These are phyloP conservation scores for Colletotrichum neosansevieriae DNA, from an alignment of 2,329 filamentous ascomycete genomes.

Conservation along the genomic window DNA sequence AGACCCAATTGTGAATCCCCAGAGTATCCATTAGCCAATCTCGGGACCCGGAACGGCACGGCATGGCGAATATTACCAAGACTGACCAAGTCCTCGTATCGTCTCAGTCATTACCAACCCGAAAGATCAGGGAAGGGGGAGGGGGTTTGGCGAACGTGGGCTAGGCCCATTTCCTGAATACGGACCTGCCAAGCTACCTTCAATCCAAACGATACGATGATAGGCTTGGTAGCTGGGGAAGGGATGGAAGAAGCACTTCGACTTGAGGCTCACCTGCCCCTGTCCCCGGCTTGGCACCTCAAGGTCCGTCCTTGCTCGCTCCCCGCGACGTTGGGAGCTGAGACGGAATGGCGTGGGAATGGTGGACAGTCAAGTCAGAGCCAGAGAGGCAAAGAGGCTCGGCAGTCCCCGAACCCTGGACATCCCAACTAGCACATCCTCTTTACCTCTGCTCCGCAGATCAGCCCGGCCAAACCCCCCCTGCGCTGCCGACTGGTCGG, in stretches of 20 bases:
- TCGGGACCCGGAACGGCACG: conserved; percentile 19
- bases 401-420: conserved; percentile 40
- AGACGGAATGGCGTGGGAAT: conserved; percentile 38
- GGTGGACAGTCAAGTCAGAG: conserved; percentile 38
- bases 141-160: neutral
- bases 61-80: conserved; percentile 4
- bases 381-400: conserved; percentile 31
- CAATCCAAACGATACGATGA: conserved; percentile 40
- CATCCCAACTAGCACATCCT: conserved; percentile 34
- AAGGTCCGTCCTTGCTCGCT: conserved; percentile 30
- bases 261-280: conserved; percentile 22
- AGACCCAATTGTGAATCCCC: conserved; percentile 3
- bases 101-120: conserved; percentile 4
- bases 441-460: conserved; percentile 27
- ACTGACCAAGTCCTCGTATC: conserved; percentile 12
- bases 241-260: conserved; percentile 33
- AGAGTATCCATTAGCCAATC: conserved; percentile 4
- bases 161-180: conserved; percentile 15
- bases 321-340: conserved; percentile 38
- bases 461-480: conserved; percentile 31
- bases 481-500: conserved; percentile 21
- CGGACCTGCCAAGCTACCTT: conserved; percentile 29
- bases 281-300: conserved; percentile 26
- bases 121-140: neutral
- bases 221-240: conserved; percentile 32